These are phyloP conservation scores for Cladophialophora chaetospira DNA, from an alignment of 2,329 filamentous ascomycete genomes.

Conservation along the genomic window DNA sequence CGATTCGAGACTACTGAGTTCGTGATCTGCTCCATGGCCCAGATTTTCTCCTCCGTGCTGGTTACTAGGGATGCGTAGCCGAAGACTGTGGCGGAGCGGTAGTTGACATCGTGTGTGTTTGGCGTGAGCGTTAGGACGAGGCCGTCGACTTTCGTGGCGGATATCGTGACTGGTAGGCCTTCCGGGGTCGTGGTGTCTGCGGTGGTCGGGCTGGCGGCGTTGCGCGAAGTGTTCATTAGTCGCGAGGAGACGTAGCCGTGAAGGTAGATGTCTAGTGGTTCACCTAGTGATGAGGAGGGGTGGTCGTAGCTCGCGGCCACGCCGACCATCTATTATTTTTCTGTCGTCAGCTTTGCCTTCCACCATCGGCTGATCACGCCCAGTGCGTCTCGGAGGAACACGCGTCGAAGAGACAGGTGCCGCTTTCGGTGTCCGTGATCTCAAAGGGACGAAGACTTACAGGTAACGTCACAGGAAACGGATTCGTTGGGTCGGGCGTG, in stretches of 20 bases:
- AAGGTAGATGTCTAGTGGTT: constrained; percentile 74
- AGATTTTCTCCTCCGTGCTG: constrained; percentile 69
- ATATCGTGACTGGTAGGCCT: constrained; percentile 68
- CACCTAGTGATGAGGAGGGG: constrained; percentile 61
- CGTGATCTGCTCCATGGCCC: constrained; percentile 76
- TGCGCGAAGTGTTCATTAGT: constrained; percentile 74
- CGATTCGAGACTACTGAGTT: constrained; percentile 71
- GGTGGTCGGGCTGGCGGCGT: constrained; percentile 35
- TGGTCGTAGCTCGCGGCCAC: constrained; percentile 71
- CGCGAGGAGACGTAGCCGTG: constrained; percentile 81
- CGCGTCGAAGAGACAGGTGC: too few relatives aligned
- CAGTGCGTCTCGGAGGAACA: too few relatives aligned
- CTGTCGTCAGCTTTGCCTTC: too few relatives aligned
- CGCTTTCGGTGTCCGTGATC: too few relatives aligned
- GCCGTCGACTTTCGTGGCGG: constrained; percentile 75
- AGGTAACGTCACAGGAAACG: constrained; percentile 75
- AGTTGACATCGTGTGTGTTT: constrained; percentile 82
- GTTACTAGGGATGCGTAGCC: constrained; percentile 70
- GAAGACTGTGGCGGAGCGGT: constrained; percentile 76
- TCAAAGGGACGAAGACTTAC: too few relatives aligned
- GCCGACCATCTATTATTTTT: constrained; percentile 68
- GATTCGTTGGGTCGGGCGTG: constrained; percentile 58
- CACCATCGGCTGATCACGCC: too few relatives aligned
- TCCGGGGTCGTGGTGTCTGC: constrained; percentile 30
- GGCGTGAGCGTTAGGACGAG: constrained; percentile 77